Evolutionary conservation across 1,284 basidiomycete species (phyloP), one percentile per base, ranked within the genome.

Genomic region (Sporisorium exsertum): DNA sequence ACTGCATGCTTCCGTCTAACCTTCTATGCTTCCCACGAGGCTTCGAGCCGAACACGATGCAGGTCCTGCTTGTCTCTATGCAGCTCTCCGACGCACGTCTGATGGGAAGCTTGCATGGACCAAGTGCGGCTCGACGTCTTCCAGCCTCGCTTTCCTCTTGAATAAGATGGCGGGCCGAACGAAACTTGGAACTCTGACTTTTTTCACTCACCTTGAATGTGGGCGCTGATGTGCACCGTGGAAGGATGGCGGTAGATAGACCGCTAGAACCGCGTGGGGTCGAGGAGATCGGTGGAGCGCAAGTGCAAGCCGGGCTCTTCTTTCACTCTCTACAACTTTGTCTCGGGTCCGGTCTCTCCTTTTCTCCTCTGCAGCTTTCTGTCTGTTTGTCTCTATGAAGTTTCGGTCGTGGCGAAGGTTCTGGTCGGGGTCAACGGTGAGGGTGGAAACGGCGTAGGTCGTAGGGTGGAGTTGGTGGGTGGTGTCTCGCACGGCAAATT

Each of bases 321-420:
- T 53, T 55, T 18, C n/a, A n/a, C 54, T 54, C 42, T 54, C 35
- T 9, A 22, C 13, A 22, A 13, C 33, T 54, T 33, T 32, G 37
- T 27, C 45, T 50, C 52, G 45, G 32, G n/a, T 47, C 26, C 32
- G 27, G n/a, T 37, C 54, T 64, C 47, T 64, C 54, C 57, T 64
- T 57, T 43, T 49, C 52, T 55, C 4, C 27, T 27, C 20, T 26
- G 45, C 42, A 51, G 29, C 27, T 63, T n/a, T 56, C n/a, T 18
- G 20, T 45, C 27, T 56, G 3, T 46, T 9, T 45, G 20, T 29
- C 0, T n/a, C n/a, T n/a, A n/a, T n/a, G 29, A 10, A 16, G n/a
- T 33, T 29, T 56, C 42, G 18, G 54, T 56, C 54, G 54, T 45
- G 43, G 54, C 54, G 15, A 33, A 46, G 12, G 42, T 26, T 43